A percentile compares a stretch with the other conserved stretches of the same genome.
These are phyloP conservation scores for Kwoniella heveanensis DNA, from an alignment of 768 basidiomycete species.

Conservation along the genomic window DNA sequence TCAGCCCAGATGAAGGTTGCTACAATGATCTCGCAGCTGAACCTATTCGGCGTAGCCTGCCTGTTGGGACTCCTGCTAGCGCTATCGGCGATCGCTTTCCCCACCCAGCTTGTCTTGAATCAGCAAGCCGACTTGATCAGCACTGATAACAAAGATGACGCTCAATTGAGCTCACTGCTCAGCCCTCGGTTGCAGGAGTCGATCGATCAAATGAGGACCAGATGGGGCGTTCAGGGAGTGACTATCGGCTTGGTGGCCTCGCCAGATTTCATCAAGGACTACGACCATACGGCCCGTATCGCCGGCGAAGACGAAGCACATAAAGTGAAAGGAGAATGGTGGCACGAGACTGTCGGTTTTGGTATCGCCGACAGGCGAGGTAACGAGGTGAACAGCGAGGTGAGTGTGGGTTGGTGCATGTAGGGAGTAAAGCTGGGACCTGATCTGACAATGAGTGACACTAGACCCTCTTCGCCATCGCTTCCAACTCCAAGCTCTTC, in stretches of 20 bases:
- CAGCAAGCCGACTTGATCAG: not conserved
- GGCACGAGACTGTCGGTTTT: conserved; percentile 8
- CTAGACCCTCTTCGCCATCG: conserved; percentile 48
- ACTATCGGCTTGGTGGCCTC: conserved; percentile 18
- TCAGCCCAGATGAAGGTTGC: no score
- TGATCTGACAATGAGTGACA: no score
- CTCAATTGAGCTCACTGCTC: not conserved
- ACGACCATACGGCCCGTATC: not conserved
- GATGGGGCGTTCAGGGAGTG: conserved; percentile 17
- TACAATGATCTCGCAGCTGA: not conserved
- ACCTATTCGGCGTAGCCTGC: not conserved
- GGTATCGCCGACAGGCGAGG: conserved; percentile 11
- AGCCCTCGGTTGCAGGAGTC: not conserved
- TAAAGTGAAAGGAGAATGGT: conserved; percentile 4
- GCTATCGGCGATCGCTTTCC: not conserved
- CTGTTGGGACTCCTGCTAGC: no score
- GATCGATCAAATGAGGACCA: conserved; percentile 12
- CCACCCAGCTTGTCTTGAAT: not conserved
- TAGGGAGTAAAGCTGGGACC: no score
- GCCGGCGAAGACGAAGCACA: not conserved
- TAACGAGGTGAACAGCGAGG: conserved; percentile 9
- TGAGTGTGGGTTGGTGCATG: conserved; percentile 1
- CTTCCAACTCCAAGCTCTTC: conserved; percentile 53
- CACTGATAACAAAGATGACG: not conserved
- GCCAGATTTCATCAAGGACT: not conserved